Evolutionary conservation across 2,329 filamentous ascomycete species (phyloP).

Genomic region (Aspergillus brunneoviolaceus): DNA sequence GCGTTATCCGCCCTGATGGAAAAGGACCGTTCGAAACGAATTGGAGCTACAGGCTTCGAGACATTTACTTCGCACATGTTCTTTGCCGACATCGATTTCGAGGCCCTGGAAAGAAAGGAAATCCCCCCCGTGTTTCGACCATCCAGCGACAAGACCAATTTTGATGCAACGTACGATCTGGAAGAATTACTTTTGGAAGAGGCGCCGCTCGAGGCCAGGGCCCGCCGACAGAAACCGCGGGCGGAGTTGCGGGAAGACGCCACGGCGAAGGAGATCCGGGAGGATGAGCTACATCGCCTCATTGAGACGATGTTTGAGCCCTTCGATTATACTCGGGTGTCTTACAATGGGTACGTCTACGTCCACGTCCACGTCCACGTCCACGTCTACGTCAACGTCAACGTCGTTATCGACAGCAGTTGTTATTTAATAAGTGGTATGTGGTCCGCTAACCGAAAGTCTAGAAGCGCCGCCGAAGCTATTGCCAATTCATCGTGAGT

Average conservation of each 20-base stretch:
- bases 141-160: slow-evolving; percentile 97
- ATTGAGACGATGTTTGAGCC: slow-evolving; percentile 92
- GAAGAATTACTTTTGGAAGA: slow-evolving; percentile 93
- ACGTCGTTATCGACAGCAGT: not conserved
- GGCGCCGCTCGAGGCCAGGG: slow-evolving; percentile 87
- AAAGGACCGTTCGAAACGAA: slow-evolving; percentile 73
- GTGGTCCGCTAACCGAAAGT: slow-evolving; percentile 12
- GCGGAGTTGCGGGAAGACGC: slow-evolving; percentile 91
- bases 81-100: slow-evolving; percentile 83
- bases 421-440: too few species aligned
- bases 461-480: slow-evolving; percentile 39
- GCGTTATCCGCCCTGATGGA: slow-evolving; percentile 83
- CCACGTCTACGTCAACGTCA: too few species aligned
- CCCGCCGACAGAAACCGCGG: slow-evolving; percentile 87
- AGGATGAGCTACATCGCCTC: slow-evolving; percentile 89
- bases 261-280: slow-evolving; percentile 88
- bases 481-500: slow-evolving; percentile 39
- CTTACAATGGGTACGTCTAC: slow-evolving; percentile 66
- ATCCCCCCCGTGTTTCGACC: slow-evolving; percentile 89
- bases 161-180: slow-evolving; percentile 95
- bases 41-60: slow-evolving; percentile 79
- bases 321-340: slow-evolving; percentile 88
- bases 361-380: slow-evolving; percentile 53
- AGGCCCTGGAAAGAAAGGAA: slow-evolving; percentile 77
- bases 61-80: slow-evolving; percentile 87